phyloP scores from a whole-genome alignment of 805 yeast genomes.

The Yamadazyma tumulicola region DNA sequence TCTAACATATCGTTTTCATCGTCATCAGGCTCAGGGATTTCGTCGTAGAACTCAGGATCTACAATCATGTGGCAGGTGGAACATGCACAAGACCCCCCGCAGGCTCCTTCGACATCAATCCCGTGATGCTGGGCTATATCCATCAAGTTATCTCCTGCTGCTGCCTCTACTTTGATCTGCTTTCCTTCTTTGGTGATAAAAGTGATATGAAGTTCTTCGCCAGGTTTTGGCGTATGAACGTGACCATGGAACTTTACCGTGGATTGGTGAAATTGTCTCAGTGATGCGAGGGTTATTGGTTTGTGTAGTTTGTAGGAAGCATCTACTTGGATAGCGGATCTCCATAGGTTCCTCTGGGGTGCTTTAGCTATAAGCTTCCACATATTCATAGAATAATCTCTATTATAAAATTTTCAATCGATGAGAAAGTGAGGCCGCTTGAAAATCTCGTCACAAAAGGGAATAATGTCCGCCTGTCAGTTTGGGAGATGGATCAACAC shows the following conservation, averaged over 20 bases:
- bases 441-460: too few species aligned
- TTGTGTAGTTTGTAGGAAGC: too few species aligned
- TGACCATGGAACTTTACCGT: slow-evolving; percentile 64
- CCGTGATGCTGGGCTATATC: slow-evolving; percentile 95
- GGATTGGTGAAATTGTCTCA: slow-evolving; percentile 19
- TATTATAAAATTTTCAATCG: too few species aligned
- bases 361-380: too few species aligned
- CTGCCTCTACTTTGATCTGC: slow-evolving; percentile 77
- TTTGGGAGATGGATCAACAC: too few species aligned
- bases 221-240: slow-evolving; percentile 84
- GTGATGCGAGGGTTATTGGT: too few species aligned
- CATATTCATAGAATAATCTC: too few species aligned
- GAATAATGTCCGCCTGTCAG: too few species aligned
- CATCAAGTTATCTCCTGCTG: slow-evolving; percentile 86
- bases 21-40: slow-evolving; percentile 90
- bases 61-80: slow-evolving; percentile 96
- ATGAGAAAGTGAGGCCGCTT: too few species aligned
- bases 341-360: too few species aligned
- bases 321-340: too few species aligned
- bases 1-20: slow-evolving; percentile 99
- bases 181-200: slow-evolving; percentile 90
- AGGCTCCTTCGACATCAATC: slow-evolving; percentile 95
- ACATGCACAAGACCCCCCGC: slow-evolving; percentile 99
- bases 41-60: slow-evolving; percentile 91
- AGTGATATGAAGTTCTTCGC: slow-evolving; percentile 80